Evolutionary conservation across 192 early-diverging fungal genomes (phyloP), one percentile per base, ranked within the genome.

Genomic region (Linnemannia zychae): DNA sequence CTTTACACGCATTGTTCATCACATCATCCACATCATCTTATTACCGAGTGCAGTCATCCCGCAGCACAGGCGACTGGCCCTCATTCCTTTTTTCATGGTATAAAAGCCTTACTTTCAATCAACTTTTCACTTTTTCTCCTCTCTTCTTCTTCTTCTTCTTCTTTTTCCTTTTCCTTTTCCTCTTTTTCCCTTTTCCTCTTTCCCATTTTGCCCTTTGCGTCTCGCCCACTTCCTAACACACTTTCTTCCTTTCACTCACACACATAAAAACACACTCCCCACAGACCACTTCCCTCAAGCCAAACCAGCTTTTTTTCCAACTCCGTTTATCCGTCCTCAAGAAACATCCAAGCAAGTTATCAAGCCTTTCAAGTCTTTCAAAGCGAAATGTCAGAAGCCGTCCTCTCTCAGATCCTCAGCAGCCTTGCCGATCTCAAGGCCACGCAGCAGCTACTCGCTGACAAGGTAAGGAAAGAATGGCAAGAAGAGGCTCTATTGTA

Each of bases 371-470:
- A 69, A 65, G 37, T 6, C 34, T 28, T 22, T 73, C 40, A 20
- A 66, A 47, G 18, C 65, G 38, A 63, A 67, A 85, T 85, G 83
- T 85, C 83, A 18, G 83, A 85, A 74, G 36, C 77, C 65, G 52
- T 79, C 3, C 83, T 85, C 44, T 72, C 83, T 47, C 77, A 85
- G 69, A 85, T 85, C 38, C 74, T 85, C 46, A 50, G 31, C 44
- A 72, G 74, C 36, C 77, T 85, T 33, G 78, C 60, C 7, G 83
- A 76, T 49, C 70, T 85, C 74, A 79, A 79, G 67, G 57, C 69
- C 36, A 79, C 57, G 4, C 83, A 85, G 60, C 77, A 85, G 60
- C 17, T 76, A 4, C 74, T 85, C 13, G 48, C 83, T 37, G 73
- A 85, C 48, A 85, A 85, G 83, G 83, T 85, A 85, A 60, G 28